These are phyloP conservation scores for Oehlia diaphana DNA, from an alignment of 192 early-diverging fungal species.

Conservation along the genomic window DNA sequence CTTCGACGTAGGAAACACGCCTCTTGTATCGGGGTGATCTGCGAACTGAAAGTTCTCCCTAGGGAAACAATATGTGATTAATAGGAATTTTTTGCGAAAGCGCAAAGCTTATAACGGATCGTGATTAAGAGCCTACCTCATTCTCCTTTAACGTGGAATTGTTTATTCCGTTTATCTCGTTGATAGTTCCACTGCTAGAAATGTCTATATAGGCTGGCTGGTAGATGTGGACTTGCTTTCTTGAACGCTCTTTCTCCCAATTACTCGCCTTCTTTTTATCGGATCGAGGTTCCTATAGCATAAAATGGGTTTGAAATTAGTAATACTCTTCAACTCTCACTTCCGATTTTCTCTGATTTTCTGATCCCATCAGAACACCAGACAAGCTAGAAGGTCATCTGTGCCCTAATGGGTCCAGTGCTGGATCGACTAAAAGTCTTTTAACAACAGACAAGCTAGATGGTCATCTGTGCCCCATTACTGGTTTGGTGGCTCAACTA, in stretches of 20 bases:
- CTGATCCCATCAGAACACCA: neutral
- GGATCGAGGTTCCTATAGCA: neutral
- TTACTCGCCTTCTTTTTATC: neutral
- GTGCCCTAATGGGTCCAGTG: conserved; percentile 8
- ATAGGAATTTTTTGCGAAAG: too few species aligned
- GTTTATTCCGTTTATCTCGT: too few species aligned
- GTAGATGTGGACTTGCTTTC: neutral
- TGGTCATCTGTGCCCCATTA: conserved; percentile 19
- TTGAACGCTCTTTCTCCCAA: neutral
- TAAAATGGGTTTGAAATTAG: neutral
- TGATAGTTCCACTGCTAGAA: too few species aligned
- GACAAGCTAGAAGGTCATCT: conserved; percentile 22
- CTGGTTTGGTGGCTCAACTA: conserved; percentile 27
- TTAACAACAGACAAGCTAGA: too few species aligned
- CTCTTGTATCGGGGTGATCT: too few species aligned
- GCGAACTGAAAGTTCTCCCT: too few species aligned
- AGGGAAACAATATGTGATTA: too few species aligned
- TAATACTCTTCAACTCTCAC: conserved; percentile 12
- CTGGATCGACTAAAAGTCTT: conserved; percentile 13
- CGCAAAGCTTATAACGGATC: too few species aligned
- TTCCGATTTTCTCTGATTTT: neutral
- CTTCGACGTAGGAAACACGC: too few species aligned
- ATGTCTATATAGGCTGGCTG: neutral
- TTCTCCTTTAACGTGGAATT: too few species aligned
- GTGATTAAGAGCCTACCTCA: too few species aligned